Base-by-base conservation (phyloP, 2,329 filamentous ascomycete genomes). In the Scedosporium boydii region DNA sequence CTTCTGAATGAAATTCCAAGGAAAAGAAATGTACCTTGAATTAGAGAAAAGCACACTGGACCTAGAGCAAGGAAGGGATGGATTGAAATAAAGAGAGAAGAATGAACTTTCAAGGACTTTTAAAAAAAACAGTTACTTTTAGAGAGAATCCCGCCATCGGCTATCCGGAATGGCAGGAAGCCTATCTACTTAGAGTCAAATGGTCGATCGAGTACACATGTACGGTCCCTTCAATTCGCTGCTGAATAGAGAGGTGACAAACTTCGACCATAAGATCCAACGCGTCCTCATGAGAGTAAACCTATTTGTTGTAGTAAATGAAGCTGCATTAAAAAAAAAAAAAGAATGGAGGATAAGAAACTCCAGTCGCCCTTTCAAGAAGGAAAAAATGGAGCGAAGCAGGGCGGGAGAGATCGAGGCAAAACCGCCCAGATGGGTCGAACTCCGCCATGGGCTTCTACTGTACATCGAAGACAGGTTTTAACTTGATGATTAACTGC, bases 401-500 rank as follows among this genome's bases (percentile, higher is more conserved):
- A 10, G 34, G 3, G 34, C 10, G 34, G 10, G 34, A 10, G 34
- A 10, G 34, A 14, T 14, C 10, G 34, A 38, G 34, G 53, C 26
- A 56, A 46, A n/a, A n/a, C 44, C n/a, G 41, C 27, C 29, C 18
- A 26, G n/a, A 48, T 55, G 14, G 5, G 44, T 18, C 21, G 41
- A 16, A 7, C 16, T 18, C 23, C 4, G n/a, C 27, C 6, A 27
- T 14, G 26, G 16, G 41, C 34, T 41, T 65, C 79, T 83, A 92
- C 69, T 82, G 81, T 75, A 97, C 89, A 76, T 98, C 95, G 73
- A 98, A 97, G 68, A 96, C 73, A 48, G 90, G 87, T 85, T 99
- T 99, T 72, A 99, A 80, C 83, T 96, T 96, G 77, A 93, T 90
- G 72, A 99, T 91, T 66, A 99, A 81, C 71, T 85, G 82, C 95